A percentile compares a stretch with the other conserved stretches of the same genome.
Conservation (phyloP, 2,329 filamentous ascomycete genomes). For the Aspergillus quadricinctus region DNA sequence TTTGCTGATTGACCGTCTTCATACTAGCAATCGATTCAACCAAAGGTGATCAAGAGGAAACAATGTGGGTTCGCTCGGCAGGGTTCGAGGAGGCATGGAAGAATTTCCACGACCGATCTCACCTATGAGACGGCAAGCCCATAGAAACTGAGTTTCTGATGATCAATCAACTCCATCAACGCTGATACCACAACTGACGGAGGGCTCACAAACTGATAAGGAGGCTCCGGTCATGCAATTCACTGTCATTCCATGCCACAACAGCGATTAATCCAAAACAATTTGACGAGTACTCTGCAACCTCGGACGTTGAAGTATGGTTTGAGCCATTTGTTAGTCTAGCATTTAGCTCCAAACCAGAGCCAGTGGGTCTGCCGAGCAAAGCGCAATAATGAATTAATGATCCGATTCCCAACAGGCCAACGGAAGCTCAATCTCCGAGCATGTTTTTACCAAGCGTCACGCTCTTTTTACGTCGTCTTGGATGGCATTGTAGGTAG, state of each 20-base stretch:
- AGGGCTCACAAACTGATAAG: background rate
- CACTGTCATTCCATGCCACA: background rate
- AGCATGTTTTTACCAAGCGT: background rate
- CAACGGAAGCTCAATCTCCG: background rate
- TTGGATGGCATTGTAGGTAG: background rate
- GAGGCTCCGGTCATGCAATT: background rate
- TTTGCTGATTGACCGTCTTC: constrained; percentile 1
- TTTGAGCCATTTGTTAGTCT: background rate
- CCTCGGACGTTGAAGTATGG: background rate
- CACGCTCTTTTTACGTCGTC: background rate
- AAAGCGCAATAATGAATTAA: background rate
- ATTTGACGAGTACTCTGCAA: background rate
- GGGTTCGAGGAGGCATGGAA: constrained; percentile 43
- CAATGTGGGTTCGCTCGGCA: constrained; percentile 36
- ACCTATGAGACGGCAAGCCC: constrained; percentile 10
- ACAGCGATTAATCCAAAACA: background rate
- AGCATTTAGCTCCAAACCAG: background rate
- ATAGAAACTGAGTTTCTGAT: background rate
- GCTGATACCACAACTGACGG: background rate
- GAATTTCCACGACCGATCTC: constrained; percentile 18
- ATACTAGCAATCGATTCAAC: constrained; percentile 35
- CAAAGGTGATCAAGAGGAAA: constrained; percentile 15
- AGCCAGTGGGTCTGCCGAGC: background rate
- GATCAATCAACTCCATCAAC: background rate
- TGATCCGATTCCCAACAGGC: background rate